Evolutionary conservation across 2,329 filamentous ascomycete species (phyloP), one percentile per base, ranked within the genome.

Genomic region (Dichotomopilus funicola): DNA sequence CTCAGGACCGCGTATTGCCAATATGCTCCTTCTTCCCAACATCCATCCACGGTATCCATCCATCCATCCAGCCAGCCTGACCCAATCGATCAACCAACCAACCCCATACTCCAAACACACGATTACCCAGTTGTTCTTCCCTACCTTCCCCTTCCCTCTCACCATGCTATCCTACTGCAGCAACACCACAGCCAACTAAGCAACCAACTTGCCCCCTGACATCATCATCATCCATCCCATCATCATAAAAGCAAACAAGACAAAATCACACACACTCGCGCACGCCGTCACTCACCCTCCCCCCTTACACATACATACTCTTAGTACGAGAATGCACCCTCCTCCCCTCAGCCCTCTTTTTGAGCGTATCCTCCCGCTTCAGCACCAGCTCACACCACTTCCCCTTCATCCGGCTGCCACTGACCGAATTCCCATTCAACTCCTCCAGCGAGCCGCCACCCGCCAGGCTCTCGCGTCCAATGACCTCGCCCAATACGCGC

Each of bases 401-500:
- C 57, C 77, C 74, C 64, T 76, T 75, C 57, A 73, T 70, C 54
- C 75, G 74, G 35, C 71, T 66, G 2, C 58, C 53, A n/a, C 67
- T 72, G 49, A 40, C 51, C 31, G 69, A 70, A 13, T 61, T 65
- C 41, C 63, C n/a, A 33, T 76, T 77, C 43, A 27, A 27, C 19
- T 79, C 79, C 1, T 13, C 45, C 4, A 37, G 27, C 6, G 5
- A 5, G 6, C 36, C 47, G 10, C n/a, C 46, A 12, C 36, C 36
- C 10, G 72, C 71, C 52, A 76, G 74, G 53, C 77, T 75, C 55
- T 77, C 73, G 42, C 82, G 82, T 38, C 81, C 79, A 57, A 83
- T 78, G 52, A 85, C 78, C 44, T 97, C 91, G 3, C 80, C 80
- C 27, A 99, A 82, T 11, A 90, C 87, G 69, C 85, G 85, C 88